Base-by-base conservation (phyloP, 202 grass and related monocot genomes). In the Dendrocalamus latiflorus region DNA sequence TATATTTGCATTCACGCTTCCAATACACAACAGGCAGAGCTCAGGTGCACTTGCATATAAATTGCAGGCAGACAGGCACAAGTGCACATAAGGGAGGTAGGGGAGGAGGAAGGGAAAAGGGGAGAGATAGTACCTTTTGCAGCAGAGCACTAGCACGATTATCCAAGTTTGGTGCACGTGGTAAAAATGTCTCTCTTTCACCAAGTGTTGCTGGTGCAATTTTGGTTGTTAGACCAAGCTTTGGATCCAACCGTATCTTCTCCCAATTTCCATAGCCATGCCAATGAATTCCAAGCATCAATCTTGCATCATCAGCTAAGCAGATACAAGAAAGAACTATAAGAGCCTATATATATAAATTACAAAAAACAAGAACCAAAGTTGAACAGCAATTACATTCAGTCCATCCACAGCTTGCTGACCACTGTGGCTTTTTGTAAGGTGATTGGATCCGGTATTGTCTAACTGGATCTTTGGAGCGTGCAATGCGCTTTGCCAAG, bases 201-300 rank as follows among this genome's bases (percentile, higher is more conserved):
- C 93, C 93, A 70, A 99, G 93, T 86, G 91, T 89, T 81, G 85
- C 85, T 74, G 96, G 96, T 84, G 96, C 96, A 84, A 99, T 96
- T 95, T 99, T 99, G 75, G 87, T 86, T 51, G 87, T 74, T 41
- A 99, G 68, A 67, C 93, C 87, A 70, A 99, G 93, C 84, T 85
- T 88, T 21, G 93, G 78, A 71, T 99, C 96, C 70, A 94, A 81
- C 57, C 96, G 83, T 81, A 99, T 99, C 82, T 96, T 99, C 74
- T 99, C 96, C 96, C 96, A 99, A 77, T 95, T 99, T 65, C 96
- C 96, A 65, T 96, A 99, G 79, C 96, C 96, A 90, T 99, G 90
- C 92, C 90, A 95, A 65, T 96, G 86, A 90, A 99, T 96, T 18
- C 96, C 96, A 86, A 96, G 85, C 59, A 99, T 85, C 89, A 99